Percentiles rank a stretch among this genome's conserved stretches.
phyloP scores from a whole-genome alignment of 805 yeast species.

The Metschnikowia amazonensis region DNA sequence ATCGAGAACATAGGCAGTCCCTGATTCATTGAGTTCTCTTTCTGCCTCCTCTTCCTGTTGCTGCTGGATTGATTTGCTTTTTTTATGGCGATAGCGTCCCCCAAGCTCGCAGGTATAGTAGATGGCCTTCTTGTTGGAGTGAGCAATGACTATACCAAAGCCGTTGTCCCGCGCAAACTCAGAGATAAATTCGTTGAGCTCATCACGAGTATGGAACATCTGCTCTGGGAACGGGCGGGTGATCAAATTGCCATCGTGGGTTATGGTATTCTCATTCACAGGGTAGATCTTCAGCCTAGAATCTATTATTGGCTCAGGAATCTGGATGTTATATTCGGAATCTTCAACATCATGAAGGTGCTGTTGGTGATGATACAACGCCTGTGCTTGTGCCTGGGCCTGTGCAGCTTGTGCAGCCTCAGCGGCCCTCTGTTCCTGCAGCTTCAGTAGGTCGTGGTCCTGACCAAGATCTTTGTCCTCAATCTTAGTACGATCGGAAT shows the following conservation, averaged over 20 bases:
- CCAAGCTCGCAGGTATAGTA: slow-evolving; percentile 59
- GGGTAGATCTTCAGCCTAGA: slow-evolving; percentile 43
- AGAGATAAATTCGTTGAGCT: slow-evolving; percentile 49
- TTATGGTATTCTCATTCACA: slow-evolving; percentile 42
- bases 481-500: slow-evolving; percentile 26
- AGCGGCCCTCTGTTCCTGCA: slow-evolving; percentile 19
- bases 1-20: slow-evolving; percentile 35
- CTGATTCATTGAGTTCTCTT: slow-evolving; percentile 24
- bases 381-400: slow-evolving; percentile 18
- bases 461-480: slow-evolving; percentile 24
- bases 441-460: slow-evolving; percentile 8
- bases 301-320: slow-evolving; percentile 44
- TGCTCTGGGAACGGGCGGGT: slow-evolving; percentile 55
- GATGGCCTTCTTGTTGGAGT: slow-evolving; percentile 55
- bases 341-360: slow-evolving; percentile 25
- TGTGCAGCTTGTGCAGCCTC: slow-evolving; percentile 13
- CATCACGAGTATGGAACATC: slow-evolving; percentile 46
- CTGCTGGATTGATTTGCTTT: slow-evolving; percentile 25
- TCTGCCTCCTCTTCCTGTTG: slow-evolving; percentile 21
- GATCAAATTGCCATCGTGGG: slow-evolving; percentile 47
- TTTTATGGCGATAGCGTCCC: slow-evolving; percentile 52
- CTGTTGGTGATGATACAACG: slow-evolving; percentile 20
- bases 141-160: slow-evolving; percentile 58
- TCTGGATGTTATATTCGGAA: slow-evolving; percentile 42
- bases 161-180: slow-evolving; percentile 57